Conservation (phyloP, 2,329 filamentous ascomycete genomes). For the Alternaria sp. region DNA sequence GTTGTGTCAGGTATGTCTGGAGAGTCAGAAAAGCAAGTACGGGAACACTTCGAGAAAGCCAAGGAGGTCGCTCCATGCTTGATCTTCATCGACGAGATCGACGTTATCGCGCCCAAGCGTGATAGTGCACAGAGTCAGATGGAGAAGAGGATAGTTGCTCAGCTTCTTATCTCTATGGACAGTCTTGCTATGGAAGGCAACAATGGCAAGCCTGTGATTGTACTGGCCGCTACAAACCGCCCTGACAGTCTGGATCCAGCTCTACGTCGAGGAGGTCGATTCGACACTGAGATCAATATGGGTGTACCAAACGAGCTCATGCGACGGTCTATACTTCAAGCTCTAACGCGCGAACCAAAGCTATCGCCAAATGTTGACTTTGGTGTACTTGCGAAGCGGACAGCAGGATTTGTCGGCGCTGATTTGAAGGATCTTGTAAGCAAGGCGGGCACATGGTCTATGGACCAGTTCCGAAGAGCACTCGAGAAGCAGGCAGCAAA, state of each 20-base stretch:
- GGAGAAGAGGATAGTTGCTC: slow-evolving; percentile 84
- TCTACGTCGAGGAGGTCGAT: slow-evolving; percentile 75
- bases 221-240: slow-evolving; percentile 89
- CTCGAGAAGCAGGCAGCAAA: slow-evolving; percentile 55
- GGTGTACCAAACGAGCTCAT: slow-evolving; percentile 82
- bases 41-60: slow-evolving; percentile 87
- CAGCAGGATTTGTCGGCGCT: slow-evolving; percentile 90
- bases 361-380: slow-evolving; percentile 78
- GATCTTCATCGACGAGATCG: slow-evolving; percentile 91
- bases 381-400: slow-evolving; percentile 76
- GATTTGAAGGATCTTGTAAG: slow-evolving; percentile 79
- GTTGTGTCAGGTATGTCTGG: slow-evolving; percentile 88
- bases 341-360: slow-evolving; percentile 71
- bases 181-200: slow-evolving; percentile 74
- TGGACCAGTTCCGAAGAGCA: slow-evolving; percentile 66
- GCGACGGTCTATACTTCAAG: slow-evolving; percentile 78
- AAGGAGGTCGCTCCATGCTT: slow-evolving; percentile 85
- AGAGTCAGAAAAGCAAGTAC: slow-evolving; percentile 85
- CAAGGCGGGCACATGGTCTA: slow-evolving; percentile 71
- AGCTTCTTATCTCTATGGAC: slow-evolving; percentile 87
- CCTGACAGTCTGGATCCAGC: slow-evolving; percentile 86
- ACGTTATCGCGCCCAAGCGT: slow-evolving; percentile 86
- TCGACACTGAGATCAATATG: slow-evolving; percentile 85
- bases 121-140: slow-evolving; percentile 86
- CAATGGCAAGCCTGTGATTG: slow-evolving; percentile 80